Evolutionary conservation across 2,329 filamentous ascomycete species (phyloP).

Genomic region (Epichloe brachyelytri): DNA sequence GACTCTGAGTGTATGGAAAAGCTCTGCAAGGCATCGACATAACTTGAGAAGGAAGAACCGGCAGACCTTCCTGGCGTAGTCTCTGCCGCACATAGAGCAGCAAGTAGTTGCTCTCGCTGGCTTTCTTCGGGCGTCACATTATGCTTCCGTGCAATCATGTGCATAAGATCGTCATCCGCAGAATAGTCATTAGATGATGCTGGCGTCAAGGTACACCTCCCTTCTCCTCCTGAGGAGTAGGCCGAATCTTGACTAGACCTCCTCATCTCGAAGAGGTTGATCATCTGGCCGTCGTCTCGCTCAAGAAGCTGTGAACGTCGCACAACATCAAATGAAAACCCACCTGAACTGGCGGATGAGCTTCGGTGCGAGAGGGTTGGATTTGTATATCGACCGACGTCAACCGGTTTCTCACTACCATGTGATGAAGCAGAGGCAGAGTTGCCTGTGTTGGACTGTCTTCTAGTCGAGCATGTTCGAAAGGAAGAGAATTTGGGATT

Average conservation of each 20-base stretch:
- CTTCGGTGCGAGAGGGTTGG: too few relatives aligned
- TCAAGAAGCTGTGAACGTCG: neutral
- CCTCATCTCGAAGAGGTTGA: slow-evolving; percentile 1
- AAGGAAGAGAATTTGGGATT: neutral
- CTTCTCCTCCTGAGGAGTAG: neutral
- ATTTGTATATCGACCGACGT: neutral
- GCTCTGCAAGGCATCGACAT: neutral
- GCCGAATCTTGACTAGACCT: neutral
- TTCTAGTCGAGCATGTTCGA: neutral
- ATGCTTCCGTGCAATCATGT: neutral
- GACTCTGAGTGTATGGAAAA: neutral
- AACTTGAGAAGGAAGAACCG: neutral
- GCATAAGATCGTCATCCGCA: neutral
- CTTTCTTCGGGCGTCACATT: neutral
- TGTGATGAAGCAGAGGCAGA: neutral
- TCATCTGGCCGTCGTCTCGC: neutral
- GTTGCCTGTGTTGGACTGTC: neutral
- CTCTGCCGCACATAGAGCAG: neutral
- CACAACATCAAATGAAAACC: neutral
- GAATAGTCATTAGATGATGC: neutral
- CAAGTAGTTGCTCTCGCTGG: slow-evolving; percentile 1
- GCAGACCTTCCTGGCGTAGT: neutral
- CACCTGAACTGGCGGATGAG: neutral
- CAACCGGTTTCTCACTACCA: neutral
- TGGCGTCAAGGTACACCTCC: neutral